Conservation (phyloP, 441 rosid species). For the Populus hybrid region DNA sequence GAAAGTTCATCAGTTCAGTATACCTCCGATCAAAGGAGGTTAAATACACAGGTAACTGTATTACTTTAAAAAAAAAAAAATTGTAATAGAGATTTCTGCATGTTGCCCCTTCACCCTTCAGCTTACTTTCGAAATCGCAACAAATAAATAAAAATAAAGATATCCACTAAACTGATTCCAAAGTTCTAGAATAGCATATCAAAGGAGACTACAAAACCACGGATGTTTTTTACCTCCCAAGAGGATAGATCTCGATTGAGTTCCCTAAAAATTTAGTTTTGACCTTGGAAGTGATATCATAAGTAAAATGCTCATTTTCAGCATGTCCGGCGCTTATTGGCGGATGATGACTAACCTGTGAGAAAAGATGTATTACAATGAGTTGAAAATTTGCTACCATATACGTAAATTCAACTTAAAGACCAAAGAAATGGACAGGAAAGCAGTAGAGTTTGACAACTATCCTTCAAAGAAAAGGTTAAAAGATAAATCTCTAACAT, state of each 20-base stretch:
- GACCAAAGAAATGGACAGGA: not conserved
- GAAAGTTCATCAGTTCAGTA: not conserved
- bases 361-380: not conserved
- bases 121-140: not conserved
- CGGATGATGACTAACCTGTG: constrained; percentile 96
- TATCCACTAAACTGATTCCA: not conserved
- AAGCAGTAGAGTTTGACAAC: not conserved
- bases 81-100: too few relatives aligned
- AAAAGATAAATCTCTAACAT: not conserved
- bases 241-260: constrained; percentile 88
- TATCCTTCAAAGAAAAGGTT: not conserved
- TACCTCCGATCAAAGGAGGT: not conserved
- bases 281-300: constrained; percentile 86
- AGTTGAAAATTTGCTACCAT: not conserved
- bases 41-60: not conserved
- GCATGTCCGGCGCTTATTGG: constrained; percentile 97
- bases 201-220: not conserved
- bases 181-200: not conserved
- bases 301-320: constrained; percentile 90
- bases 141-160: not conserved
- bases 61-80: not conserved
- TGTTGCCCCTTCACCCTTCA: not conserved
- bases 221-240: constrained; percentile 69
- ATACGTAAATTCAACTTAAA: not conserved
- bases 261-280: constrained; percentile 92